Evolutionary conservation across 1,284 basidiomycete genomes (phyloP).

Genomic region (Cystobasidiaceae sp.): DNA sequence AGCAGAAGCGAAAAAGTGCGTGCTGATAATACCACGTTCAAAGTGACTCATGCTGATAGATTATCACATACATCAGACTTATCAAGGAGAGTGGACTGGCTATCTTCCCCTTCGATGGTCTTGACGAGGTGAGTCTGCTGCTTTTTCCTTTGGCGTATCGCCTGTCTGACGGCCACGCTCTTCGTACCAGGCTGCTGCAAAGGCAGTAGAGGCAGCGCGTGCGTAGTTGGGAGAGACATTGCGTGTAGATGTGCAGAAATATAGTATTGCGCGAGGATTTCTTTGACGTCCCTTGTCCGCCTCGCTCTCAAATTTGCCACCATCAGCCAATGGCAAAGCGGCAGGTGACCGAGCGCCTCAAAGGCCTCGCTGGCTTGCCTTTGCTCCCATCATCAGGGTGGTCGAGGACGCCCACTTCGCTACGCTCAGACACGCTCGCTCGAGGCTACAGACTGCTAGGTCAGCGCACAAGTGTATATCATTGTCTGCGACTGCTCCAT

Average conservation of each 20-base stretch:
- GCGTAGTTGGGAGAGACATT: not conserved
- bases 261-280: not conserved
- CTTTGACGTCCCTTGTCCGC: not conserved
- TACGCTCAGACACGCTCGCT: too few species aligned
- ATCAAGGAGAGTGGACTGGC: slow-evolving; percentile 86
- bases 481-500: too few species aligned
- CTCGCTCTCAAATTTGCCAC: not conserved
- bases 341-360: not conserved
- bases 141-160: not conserved
- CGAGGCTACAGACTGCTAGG: too few species aligned
- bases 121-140: slow-evolving; percentile 58
- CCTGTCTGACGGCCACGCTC: not conserved
- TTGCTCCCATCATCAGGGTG: not conserved
- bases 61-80: slow-evolving; percentile 59
- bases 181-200: slow-evolving; percentile 14
- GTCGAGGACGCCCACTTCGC: too few species aligned
- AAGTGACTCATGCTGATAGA: not conserved
- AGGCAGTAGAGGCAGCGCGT: slow-evolving; percentile 29
- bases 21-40: slow-evolving; percentile 36
- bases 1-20: slow-evolving; percentile 85
- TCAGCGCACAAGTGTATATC: too few species aligned
- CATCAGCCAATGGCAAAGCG: not conserved
- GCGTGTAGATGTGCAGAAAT: not conserved
- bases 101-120: slow-evolving; percentile 80
- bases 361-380: not conserved